phyloP scores from a whole-genome alignment of 2,329 filamentous ascomycete genomes.

The Fusarium torreyae region DNA sequence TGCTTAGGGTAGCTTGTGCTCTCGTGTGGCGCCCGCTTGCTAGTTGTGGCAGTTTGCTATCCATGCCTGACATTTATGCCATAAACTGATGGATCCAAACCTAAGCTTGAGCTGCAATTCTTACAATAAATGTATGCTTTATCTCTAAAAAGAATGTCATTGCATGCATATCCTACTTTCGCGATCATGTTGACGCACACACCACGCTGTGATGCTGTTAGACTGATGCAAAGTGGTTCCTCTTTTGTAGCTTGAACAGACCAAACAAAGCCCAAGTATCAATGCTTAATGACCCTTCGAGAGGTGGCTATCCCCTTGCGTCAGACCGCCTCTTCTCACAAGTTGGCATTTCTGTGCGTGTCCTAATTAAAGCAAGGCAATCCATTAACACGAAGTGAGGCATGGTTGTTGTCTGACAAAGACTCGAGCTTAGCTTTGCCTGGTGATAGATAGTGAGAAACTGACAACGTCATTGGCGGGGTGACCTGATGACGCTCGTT shows the following conservation, averaged over 20 bases:
- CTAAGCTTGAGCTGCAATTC: no score
- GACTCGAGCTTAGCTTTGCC: conserved; percentile 13
- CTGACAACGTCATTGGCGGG: conserved; percentile 52
- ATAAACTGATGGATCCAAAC: neutral
- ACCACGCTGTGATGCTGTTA: neutral
- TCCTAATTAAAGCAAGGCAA: conserved; percentile 4
- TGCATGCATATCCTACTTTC: neutral
- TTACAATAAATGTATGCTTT: no score
- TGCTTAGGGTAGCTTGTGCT: conserved; percentile 22
- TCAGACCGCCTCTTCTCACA: conserved; percentile 17
- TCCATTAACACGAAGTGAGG: conserved; percentile 18
- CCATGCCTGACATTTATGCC: conserved; percentile 6
- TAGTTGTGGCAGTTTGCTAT: conserved; percentile 15
- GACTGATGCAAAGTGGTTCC: neutral
- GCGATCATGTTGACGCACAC: neutral
- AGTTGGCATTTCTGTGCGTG: conserved; percentile 1
- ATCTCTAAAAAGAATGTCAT: neutral
- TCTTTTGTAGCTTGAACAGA: neutral
- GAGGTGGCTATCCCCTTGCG: neutral
- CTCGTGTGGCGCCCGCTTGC: conserved; percentile 19
- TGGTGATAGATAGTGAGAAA: conserved; percentile 19
- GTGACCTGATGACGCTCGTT: conserved; percentile 46
- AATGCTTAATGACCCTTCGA: neutral
- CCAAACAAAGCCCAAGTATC: neutral
- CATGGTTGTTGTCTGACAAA: conserved; percentile 34